Base-by-base conservation (phyloP, 2,329 filamentous ascomycete genomes). In the Gaeumannomyces sp. region DNA sequence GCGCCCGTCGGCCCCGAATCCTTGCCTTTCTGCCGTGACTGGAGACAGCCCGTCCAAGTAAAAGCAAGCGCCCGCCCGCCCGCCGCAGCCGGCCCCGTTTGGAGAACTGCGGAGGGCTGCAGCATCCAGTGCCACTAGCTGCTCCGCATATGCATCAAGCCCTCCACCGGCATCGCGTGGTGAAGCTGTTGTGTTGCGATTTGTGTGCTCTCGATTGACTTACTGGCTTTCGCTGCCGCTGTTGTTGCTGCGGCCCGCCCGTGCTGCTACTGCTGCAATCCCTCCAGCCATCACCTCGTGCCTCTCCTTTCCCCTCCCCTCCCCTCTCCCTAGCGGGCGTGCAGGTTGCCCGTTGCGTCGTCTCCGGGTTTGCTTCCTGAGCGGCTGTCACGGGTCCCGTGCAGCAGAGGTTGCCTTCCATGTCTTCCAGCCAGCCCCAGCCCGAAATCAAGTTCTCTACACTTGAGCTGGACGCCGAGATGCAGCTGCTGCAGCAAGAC, bases 401-500 rank as follows among this genome's bases (percentile, higher is more conserved):
- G 35, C 27, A 22, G 50, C 38, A 19, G 61, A 13, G 38, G 61
- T 38, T 62, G 61, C 62, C 73, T 73, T 53, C 74, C 70, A 81
- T 80, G 79, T 77, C 78, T 73, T 72, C 74, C 66, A 73, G 71
- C 71, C 73, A 75, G 67, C 68, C 71, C 45, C 70, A 72, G 57
- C 64, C 72, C 66, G 73, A 73, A 67, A 70, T 67, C 69, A 74
- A 76, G 68, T 73, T 76, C 67, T 65, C 73, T 64, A 68, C 72
- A 50, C 72, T 73, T 65, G 74, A 76, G 64, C 72, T 75, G 68
- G 74, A 76, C 64, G 64, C 73, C 50, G 73, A 74, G 66, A 65
- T 67, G 59, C 70, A 72, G 65, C 69, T 73, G 35, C 70, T 70
- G 67, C 72, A 72, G 60, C 67, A 71, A 65, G 74, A 75, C 64